phyloP scores from a whole-genome alignment of 106 monocot species.

The Hemerocallis citrina region DNA sequence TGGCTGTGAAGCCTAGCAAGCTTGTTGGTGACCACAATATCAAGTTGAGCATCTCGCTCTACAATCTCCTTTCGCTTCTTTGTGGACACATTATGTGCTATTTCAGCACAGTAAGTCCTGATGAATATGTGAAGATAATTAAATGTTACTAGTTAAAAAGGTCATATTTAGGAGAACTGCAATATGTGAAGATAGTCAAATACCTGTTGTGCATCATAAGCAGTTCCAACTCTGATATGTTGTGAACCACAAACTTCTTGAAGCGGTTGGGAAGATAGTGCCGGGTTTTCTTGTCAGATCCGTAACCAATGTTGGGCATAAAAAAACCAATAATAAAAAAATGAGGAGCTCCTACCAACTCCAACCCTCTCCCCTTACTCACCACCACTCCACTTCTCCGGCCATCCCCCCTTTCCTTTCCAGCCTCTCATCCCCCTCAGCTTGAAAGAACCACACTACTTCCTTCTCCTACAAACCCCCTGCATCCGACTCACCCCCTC shows the following conservation, averaged over 20 bases:
- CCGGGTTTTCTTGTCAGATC: conserved; percentile 44
- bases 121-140: too few relatives aligned
- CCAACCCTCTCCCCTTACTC: too few relatives aligned
- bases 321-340: too few relatives aligned
- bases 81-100: conserved; percentile 38
- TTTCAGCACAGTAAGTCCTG: conserved; percentile 53
- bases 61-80: conserved; percentile 44
- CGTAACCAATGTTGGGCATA: conserved; percentile 53
- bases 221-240: conserved; percentile 25
- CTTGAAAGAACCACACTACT: too few relatives aligned
- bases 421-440: too few relatives aligned
- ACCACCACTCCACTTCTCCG: too few relatives aligned
- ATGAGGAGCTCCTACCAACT: too few relatives aligned
- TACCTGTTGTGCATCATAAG: conserved; percentile 49
- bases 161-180: too few relatives aligned
- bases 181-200: neutral
- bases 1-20: conserved; percentile 61
- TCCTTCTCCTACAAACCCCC: too few relatives aligned
- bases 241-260: conserved; percentile 33
- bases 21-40: conserved; percentile 52
- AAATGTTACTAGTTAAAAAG: too few relatives aligned
- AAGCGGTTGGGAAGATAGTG: conserved; percentile 38
- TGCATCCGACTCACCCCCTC: too few relatives aligned
- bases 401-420: too few relatives aligned
- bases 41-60: conserved; percentile 32